phyloP scores from a whole-genome alignment of 768 basidiomycete species.

The Phanerochaete sordida region DNA sequence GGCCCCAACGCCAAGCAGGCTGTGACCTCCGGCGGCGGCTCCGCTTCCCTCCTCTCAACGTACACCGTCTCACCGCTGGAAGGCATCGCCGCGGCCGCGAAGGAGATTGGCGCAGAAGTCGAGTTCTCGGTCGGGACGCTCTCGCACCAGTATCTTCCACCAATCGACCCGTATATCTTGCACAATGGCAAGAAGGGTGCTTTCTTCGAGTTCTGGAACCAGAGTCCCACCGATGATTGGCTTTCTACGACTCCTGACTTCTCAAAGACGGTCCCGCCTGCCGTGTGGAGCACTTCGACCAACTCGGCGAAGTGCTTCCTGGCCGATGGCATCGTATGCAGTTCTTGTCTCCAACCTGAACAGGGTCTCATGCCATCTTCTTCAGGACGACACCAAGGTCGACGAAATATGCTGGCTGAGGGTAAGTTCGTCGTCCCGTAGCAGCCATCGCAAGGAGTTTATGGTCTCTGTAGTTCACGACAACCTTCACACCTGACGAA shows the following conservation, averaged over 20 bases:
- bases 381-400: slow-evolving; percentile 37
- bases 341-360: not conserved
- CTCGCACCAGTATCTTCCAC: slow-evolving; percentile 46
- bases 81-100: slow-evolving; percentile 43
- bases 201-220: slow-evolving; percentile 44
- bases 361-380: not conserved
- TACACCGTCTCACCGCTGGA: slow-evolving; percentile 57
- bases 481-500: slow-evolving; percentile 48
- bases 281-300: slow-evolving; percentile 38
- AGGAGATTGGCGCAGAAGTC: slow-evolving; percentile 44
- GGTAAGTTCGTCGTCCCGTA: slow-evolving; percentile 25
- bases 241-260: slow-evolving; percentile 27
- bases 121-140: slow-evolving; percentile 41
- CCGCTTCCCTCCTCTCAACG: slow-evolving; percentile 46
- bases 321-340: slow-evolving; percentile 40
- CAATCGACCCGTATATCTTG: slow-evolving; percentile 44
- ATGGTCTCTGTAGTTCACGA: slow-evolving; percentile 29
- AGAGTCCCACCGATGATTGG: slow-evolving; percentile 36
- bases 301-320: slow-evolving; percentile 33
- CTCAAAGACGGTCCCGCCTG: slow-evolving; percentile 17
- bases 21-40: slow-evolving; percentile 57
- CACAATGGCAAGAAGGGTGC: slow-evolving; percentile 36
- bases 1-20: slow-evolving; percentile 57
- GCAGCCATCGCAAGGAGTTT: not conserved
- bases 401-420: slow-evolving; percentile 38